Percentiles rank a stretch among this genome's conserved stretches.
These are phyloP conservation scores for Chlorophyllum brunneum DNA, from an alignment of 768 basidiomycete species.

Conservation along the genomic window DNA sequence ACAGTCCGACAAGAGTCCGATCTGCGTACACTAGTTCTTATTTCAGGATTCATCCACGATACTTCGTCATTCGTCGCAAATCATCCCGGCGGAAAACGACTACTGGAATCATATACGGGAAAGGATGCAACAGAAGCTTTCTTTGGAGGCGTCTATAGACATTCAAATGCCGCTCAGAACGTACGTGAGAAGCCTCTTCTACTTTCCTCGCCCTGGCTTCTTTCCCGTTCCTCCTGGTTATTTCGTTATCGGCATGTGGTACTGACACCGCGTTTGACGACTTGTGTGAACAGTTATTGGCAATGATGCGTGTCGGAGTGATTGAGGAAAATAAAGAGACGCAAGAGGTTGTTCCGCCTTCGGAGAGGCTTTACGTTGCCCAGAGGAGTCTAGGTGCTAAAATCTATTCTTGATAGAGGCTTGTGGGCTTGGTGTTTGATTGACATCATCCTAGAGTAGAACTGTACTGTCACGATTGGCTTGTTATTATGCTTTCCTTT, in stretches of 20 bases:
- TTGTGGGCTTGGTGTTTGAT: not conserved
- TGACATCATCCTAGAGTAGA: not conserved
- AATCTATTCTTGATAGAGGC: not conserved
- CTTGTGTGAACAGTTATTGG: conserved; percentile 40
- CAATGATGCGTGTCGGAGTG: conserved; percentile 44
- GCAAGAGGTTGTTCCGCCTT: conserved; percentile 9
- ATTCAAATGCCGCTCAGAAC: conserved; percentile 82
- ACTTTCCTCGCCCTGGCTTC: not conserved
- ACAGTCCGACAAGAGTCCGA: conserved; percentile 67
- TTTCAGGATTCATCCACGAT: conserved; percentile 89
- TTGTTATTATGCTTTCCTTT: too few relatives aligned
- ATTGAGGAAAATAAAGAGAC: conserved; percentile 18
- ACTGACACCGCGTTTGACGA: not conserved
- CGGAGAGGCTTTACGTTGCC: conserved; percentile 15
- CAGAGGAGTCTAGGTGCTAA: not conserved
- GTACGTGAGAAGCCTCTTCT: conserved; percentile 31
- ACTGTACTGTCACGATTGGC: too few relatives aligned
- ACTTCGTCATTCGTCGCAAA: conserved; percentile 65
- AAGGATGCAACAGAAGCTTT: conserved; percentile 83
- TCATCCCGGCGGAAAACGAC: conserved; percentile 72
- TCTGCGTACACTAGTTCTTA: conserved; percentile 60
- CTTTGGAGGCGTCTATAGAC: conserved; percentile 80
- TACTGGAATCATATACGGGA: conserved; percentile 62
- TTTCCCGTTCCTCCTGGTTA: not conserved
- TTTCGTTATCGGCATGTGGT: not conserved